Evolutionary conservation across 2,329 filamentous ascomycete species (phyloP).

Genomic region (Parastagonospora nodorum): DNA sequence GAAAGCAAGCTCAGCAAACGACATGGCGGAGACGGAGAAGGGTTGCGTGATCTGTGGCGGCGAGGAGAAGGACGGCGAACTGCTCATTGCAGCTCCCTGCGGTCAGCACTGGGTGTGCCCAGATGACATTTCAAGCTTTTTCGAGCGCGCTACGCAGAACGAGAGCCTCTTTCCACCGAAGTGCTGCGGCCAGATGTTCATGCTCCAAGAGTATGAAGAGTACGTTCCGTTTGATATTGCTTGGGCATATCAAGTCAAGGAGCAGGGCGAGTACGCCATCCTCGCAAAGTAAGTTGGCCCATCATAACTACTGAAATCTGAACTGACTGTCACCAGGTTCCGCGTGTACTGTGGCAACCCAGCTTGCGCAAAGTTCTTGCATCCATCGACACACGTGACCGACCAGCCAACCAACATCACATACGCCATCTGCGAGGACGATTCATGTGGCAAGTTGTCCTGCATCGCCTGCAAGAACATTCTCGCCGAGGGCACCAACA

Average conservation of each 20-base stretch:
- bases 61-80: slow-evolving; percentile 18
- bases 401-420: slow-evolving; percentile 14
- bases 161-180: slow-evolving; percentile 36
- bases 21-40: slow-evolving; percentile 14
- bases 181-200: slow-evolving; percentile 32
- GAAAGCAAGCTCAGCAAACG: not conserved
- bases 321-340: slow-evolving; percentile 19
- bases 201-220: slow-evolving; percentile 27
- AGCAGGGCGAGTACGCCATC: slow-evolving; percentile 35
- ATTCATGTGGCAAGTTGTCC: slow-evolving; percentile 24
- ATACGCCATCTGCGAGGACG: slow-evolving; percentile 29
- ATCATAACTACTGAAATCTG: not conserved
- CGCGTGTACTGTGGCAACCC: slow-evolving; percentile 33
- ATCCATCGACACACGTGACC: slow-evolving; percentile 20
- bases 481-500: slow-evolving; percentile 6
- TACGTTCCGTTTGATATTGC: slow-evolving; percentile 23
- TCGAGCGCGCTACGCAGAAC: slow-evolving; percentile 29
- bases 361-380: slow-evolving; percentile 29
- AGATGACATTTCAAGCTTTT: slow-evolving; percentile 27
- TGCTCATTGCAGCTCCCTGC: slow-evolving; percentile 27
- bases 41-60: slow-evolving; percentile 31
- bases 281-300: slow-evolving; percentile 27
- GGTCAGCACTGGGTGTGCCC: slow-evolving; percentile 29
- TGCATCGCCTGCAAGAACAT: slow-evolving; percentile 31
- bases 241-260: slow-evolving; percentile 29